Evolutionary conservation across 164 flowering plant species (phyloP).

Genomic region (grape (Vitis vinifera)): ASM3070453v1 NC_081819.1:21658001-21658500

Average conservation of each 20-base stretch:
- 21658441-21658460: slow-evolving; percentile 81
- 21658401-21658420: slow-evolving; percentile 76
- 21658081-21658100: slow-evolving; percentile 89
- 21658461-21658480: slow-evolving; percentile 69
- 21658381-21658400: slow-evolving; percentile 95
- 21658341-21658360: neutral
- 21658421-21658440: slow-evolving; percentile 95
- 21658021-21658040: no score
- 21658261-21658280: no score
- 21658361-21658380: neutral
- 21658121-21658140: slow-evolving; percentile 82
- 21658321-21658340: neutral
- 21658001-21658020: no score
- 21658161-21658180: slow-evolving; percentile 97
- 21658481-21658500: slow-evolving; percentile 64
- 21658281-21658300: no score
- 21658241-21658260: no score
- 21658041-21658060: no score
- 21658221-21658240: neutral
- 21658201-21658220: neutral
- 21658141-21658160: slow-evolving; percentile 92
- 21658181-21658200: slow-evolving; percentile 34
- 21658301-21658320: neutral
- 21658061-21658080: slow-evolving; percentile 52
- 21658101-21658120: slow-evolving; percentile 96